These are phyloP conservation scores for Skeletonema tropicum DNA, from an alignment of 108 stramenopile genomes.

Conservation along the genomic window DNA sequence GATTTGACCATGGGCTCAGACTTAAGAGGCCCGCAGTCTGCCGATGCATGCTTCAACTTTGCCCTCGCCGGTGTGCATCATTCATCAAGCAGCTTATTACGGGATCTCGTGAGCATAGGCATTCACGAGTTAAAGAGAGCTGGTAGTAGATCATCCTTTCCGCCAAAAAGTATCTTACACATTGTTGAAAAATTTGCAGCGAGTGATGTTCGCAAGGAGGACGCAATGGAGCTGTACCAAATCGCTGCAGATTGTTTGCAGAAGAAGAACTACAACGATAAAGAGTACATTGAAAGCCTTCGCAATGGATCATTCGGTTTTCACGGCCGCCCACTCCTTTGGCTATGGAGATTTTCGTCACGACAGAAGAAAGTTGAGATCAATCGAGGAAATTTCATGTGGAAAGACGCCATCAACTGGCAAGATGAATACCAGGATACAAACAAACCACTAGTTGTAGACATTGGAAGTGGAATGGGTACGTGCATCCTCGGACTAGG, in stretches of 20 bases:
- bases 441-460: conserved; percentile 42
- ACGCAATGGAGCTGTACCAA: conserved; percentile 34
- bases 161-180: conserved; percentile 31
- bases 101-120: conserved; percentile 26
- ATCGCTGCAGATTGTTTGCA: conserved; percentile 32
- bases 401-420: conserved; percentile 24
- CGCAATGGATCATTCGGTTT: conserved; percentile 38
- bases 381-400: neutral
- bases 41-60: conserved; percentile 49
- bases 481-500: conserved; percentile 36
- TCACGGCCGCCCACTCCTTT: conserved; percentile 23
- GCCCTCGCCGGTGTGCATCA: conserved; percentile 36
- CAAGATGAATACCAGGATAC: conserved; percentile 26
- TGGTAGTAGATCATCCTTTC: conserved; percentile 39
- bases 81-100: conserved; percentile 13
- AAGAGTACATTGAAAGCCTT: conserved; percentile 23
- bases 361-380: conserved; percentile 31
- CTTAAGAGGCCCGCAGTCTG: conserved; percentile 30
- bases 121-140: conserved; percentile 39
- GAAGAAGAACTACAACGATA: conserved; percentile 30
- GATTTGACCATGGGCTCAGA: conserved; percentile 38
- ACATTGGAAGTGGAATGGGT: conserved; percentile 51
- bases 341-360: conserved; percentile 51
- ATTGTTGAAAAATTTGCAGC: conserved; percentile 56
- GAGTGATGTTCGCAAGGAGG: conserved; percentile 18